Evolutionary conservation across 805 yeast species (phyloP).

Genomic region (Kazachstania viticola): DNA sequence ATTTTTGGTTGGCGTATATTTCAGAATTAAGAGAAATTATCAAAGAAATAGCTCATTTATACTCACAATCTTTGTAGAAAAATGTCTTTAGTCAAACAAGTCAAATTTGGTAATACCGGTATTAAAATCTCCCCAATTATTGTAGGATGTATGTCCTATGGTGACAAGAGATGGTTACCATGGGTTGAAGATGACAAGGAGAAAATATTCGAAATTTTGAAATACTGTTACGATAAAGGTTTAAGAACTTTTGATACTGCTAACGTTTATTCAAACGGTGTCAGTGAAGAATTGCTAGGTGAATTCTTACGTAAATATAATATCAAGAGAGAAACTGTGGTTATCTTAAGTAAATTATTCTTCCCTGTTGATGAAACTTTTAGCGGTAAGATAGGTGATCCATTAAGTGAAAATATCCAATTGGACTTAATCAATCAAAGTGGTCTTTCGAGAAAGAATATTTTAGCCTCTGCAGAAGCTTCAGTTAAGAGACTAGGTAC

Average conservation of each 20-base stretch:
- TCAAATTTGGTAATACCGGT: slow-evolving; percentile 34
- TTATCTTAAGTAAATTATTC: slow-evolving; percentile 39
- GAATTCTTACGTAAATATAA: slow-evolving; percentile 40
- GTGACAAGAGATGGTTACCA: slow-evolving; percentile 32
- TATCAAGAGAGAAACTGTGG: slow-evolving; percentile 43
- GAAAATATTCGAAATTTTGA: slow-evolving; percentile 32
- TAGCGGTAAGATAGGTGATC: neutral
- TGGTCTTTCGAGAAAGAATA: slow-evolving; percentile 37
- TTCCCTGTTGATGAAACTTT: slow-evolving; percentile 22
- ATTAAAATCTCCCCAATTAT: slow-evolving; percentile 37
- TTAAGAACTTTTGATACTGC: slow-evolving; percentile 41
- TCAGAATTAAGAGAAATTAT: too few species aligned
- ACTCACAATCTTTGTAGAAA: too few species aligned
- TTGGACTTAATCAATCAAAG: slow-evolving; percentile 15
- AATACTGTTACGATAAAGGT: slow-evolving; percentile 36
- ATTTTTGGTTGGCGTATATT: too few species aligned
- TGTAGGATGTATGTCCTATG: slow-evolving; percentile 46
- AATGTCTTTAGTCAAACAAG: slow-evolving; percentile 7
- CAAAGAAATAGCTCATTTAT: too few species aligned
- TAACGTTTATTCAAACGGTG: slow-evolving; percentile 36
- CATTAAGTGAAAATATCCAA: neutral
- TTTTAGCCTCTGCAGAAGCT: slow-evolving; percentile 32
- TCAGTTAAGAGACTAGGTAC: slow-evolving; percentile 36
- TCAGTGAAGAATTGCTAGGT: slow-evolving; percentile 39
- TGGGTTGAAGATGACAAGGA: slow-evolving; percentile 41